phyloP scores from a whole-genome alignment of 2,329 filamentous ascomycete species.

The Microsporum canis region DNA sequence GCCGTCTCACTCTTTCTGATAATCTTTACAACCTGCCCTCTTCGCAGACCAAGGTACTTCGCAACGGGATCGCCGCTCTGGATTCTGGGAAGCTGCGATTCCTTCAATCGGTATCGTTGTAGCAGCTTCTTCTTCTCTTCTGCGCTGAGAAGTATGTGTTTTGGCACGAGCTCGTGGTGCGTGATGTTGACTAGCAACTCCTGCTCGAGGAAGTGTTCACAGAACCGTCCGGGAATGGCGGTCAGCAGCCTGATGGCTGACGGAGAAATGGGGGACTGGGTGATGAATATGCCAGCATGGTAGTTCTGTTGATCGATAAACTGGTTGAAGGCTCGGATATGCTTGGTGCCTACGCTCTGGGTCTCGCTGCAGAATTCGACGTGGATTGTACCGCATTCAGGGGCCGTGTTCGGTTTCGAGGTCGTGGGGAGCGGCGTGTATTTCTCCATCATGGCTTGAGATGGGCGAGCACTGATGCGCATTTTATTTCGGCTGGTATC shows the following conservation, averaged over 20 bases:
- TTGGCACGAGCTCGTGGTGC: constrained; percentile 90
- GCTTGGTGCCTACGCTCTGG: constrained; percentile 68
- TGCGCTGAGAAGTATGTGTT: constrained; percentile 76
- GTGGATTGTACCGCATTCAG: constrained; percentile 69
- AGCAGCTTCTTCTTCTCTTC: constrained; percentile 83
- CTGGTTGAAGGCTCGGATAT: constrained; percentile 81
- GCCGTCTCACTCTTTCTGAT: constrained; percentile 92
- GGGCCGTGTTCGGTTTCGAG: constrained; percentile 53
- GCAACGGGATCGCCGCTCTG: constrained; percentile 86
- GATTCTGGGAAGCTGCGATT: constrained; percentile 90
- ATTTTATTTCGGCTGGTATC: constrained; percentile 63
- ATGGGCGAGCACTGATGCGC: constrained; percentile 78
- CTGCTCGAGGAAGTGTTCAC: constrained; percentile 92
- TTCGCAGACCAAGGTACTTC: constrained; percentile 76
- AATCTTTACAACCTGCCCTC: constrained; percentile 96
- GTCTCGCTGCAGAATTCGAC: constrained; percentile 79
- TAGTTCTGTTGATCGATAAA: constrained; percentile 68
- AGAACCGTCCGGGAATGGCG: constrained; percentile 63
- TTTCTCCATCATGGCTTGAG: constrained; percentile 70
- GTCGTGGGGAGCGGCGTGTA: constrained; percentile 63
- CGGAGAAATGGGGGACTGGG: constrained; percentile 67
- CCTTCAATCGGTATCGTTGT: constrained; percentile 86
- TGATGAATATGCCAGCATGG: constrained; percentile 84
- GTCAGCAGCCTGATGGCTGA: constrained; percentile 79
- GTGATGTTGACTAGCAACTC: constrained; percentile 97